Conservation (phyloP, 2,329 filamentous ascomycete species). For the Pseudocercospora crystallina region DNA sequence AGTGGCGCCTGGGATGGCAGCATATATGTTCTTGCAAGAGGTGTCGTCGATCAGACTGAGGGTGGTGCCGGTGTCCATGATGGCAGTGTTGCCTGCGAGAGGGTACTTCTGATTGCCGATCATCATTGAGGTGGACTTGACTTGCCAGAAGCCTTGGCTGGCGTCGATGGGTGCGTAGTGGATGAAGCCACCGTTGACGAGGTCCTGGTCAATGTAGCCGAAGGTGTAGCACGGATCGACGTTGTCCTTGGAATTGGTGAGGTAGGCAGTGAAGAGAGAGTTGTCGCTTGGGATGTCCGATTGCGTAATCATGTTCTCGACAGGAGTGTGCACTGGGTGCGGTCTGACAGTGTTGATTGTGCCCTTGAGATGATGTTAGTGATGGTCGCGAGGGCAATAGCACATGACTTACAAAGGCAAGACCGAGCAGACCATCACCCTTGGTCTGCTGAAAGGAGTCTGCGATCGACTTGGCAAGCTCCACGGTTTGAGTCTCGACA, state of each 20-base stretch:
- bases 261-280: conserved; percentile 64
- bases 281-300: conserved; percentile 53
- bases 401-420: conserved; percentile 58
- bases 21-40: conserved; percentile 63
- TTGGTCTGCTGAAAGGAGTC: conserved; percentile 55
- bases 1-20: conserved; percentile 59
- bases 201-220: conserved; percentile 65
- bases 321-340: conserved; percentile 59
- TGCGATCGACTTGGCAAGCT: conserved; percentile 62
- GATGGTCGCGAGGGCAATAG: conserved; percentile 38
- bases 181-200: conserved; percentile 46
- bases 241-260: conserved; percentile 58
- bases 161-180: conserved; percentile 64
- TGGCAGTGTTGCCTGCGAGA: conserved; percentile 61
- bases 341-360: conserved; percentile 40
- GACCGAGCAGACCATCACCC: conserved; percentile 66
- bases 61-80: conserved; percentile 71
- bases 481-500: conserved; percentile 63
- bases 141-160: conserved; percentile 67
- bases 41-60: conserved; percentile 64
- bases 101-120: conserved; percentile 57
- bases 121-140: conserved; percentile 56
- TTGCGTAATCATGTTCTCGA: conserved; percentile 68
- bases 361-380: conserved; percentile 42
- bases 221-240: conserved; percentile 66